phyloP scores from a whole-genome alignment of 805 yeast genomes.

The Helenozyma rhizophorensis region DNA sequence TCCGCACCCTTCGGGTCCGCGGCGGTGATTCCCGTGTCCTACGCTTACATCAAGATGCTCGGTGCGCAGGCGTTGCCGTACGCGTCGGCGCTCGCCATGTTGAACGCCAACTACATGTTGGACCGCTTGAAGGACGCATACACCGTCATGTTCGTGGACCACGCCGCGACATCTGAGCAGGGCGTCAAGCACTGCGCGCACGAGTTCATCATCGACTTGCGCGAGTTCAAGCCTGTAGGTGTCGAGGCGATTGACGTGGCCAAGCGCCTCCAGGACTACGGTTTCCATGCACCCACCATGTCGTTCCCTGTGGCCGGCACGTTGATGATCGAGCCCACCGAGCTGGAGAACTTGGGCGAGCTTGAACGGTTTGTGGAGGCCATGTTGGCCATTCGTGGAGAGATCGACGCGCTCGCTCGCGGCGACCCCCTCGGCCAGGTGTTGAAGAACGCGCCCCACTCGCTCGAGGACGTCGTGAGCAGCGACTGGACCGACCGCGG shows the following conservation, averaged over 20 bases:
- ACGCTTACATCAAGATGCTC: conserved; percentile 91
- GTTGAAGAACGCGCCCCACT: conserved; percentile 89
- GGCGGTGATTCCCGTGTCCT: conserved; percentile 85
- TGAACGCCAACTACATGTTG: conserved; percentile 96
- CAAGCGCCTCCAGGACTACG: conserved; percentile 94
- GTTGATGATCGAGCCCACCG: conserved; percentile 97
- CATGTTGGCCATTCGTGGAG: conserved; percentile 74
- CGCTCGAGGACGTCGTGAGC: conserved; percentile 69
- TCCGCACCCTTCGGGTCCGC: conserved; percentile 98
- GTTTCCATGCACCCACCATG: conserved; percentile 98
- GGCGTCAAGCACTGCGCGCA: conserved; percentile 84
- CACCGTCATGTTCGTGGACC: conserved; percentile 69
- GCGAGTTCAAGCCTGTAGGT: conserved; percentile 75
- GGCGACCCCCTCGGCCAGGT: conserved; percentile 66
- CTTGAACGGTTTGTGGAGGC: conserved; percentile 88
- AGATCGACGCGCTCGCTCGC: conserved; percentile 67
- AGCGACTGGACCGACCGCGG: conserved; percentile 85
- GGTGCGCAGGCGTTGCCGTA: conserved; percentile 81
- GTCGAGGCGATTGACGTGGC: conserved; percentile 96
- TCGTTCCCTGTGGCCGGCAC: conserved; percentile 99
- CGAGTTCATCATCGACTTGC: conserved; percentile 88
- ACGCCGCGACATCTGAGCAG: conserved; percentile 33
- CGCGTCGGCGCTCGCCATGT: conserved; percentile 85
- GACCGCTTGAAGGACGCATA: conserved; percentile 65
- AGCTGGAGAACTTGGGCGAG: conserved; percentile 84